Conservation (phyloP, 2,329 filamentous ascomycete genomes). For the Helicocarpus griseus region DNA sequence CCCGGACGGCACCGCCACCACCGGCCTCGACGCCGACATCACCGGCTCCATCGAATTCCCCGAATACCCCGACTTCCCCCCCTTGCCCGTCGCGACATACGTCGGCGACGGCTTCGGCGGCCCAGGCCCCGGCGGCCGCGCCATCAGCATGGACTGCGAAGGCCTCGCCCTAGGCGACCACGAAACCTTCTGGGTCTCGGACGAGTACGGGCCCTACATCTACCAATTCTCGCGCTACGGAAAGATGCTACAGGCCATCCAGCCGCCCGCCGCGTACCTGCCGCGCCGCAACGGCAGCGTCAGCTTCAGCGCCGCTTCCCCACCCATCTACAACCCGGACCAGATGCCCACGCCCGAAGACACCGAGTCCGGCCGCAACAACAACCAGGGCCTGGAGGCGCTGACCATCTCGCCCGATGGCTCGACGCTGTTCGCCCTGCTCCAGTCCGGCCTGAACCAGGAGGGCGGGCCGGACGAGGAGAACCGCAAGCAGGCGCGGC, state of each 20-base stretch:
- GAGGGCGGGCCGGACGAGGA: conserved; percentile 49
- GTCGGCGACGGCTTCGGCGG: conserved; percentile 59
- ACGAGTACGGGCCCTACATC: conserved; percentile 62
- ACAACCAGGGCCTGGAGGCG: conserved; percentile 69
- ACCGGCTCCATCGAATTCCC: conserved; percentile 44
- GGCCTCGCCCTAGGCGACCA: conserved; percentile 53
- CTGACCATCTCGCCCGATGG: conserved; percentile 55
- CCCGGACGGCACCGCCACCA: conserved; percentile 52
- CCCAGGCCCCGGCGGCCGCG: conserved; percentile 47
- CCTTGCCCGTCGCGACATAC: conserved; percentile 54
- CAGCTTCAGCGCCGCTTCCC: conserved; percentile 55
- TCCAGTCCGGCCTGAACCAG: conserved; percentile 57
- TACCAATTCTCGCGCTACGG: conserved; percentile 55
- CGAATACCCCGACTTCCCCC: conserved; percentile 49
- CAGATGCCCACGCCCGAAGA: conserved; percentile 44
- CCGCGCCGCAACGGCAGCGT: conserved; percentile 52
- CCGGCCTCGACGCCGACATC: conserved; percentile 53
- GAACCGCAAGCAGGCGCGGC: conserved; percentile 48
- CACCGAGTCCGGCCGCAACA: conserved; percentile 53
- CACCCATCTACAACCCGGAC: conserved; percentile 49
- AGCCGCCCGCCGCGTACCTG: conserved; percentile 54
- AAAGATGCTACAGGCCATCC: conserved; percentile 53
- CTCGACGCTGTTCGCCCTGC: conserved; percentile 52
- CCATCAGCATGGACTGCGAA: conserved; percentile 56
- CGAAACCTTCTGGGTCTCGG: conserved; percentile 57